phyloP scores from a whole-genome alignment of 768 basidiomycete species.

The Mycena polygramma region DNA sequence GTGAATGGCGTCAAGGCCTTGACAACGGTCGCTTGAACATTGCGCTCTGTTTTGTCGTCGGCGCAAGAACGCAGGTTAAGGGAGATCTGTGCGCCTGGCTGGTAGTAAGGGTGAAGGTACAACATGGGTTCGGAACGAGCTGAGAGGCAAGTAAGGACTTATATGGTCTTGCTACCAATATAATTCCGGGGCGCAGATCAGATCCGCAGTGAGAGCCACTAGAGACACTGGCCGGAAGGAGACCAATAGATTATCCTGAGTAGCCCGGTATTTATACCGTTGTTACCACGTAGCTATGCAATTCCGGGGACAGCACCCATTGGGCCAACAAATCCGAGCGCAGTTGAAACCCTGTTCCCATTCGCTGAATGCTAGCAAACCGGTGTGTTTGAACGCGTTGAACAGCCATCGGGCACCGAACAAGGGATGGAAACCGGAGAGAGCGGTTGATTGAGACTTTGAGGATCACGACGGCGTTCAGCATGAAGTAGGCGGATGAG shows the following conservation, averaged over 20 bases:
- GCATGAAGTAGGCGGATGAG: too few relatives aligned
- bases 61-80: conserved; percentile 33
- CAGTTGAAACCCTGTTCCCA: background rate
- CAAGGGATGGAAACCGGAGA: too few relatives aligned
- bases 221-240: background rate
- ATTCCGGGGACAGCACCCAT: conserved; percentile 7
- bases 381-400: background rate
- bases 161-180: conserved; percentile 7
- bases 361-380: background rate
- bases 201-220: background rate
- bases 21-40: conserved; percentile 32
- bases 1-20: conserved; percentile 39
- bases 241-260: too few relatives aligned
- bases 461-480: too few relatives aligned
- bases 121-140: conserved; percentile 18
- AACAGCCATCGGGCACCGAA: too few relatives aligned
- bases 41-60: conserved; percentile 30
- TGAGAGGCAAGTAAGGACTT: background rate
- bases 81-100: conserved; percentile 37
- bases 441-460: too few relatives aligned
- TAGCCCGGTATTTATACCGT: conserved; percentile 8
- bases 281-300: background rate
- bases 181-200: conserved; percentile 5
- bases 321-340: background rate
- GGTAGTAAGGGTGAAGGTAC: conserved; percentile 33